Evolutionary conservation across 495 filamentous ascomycete genomes (phyloP).

Genomic region (Penicillium manginii): DNA sequence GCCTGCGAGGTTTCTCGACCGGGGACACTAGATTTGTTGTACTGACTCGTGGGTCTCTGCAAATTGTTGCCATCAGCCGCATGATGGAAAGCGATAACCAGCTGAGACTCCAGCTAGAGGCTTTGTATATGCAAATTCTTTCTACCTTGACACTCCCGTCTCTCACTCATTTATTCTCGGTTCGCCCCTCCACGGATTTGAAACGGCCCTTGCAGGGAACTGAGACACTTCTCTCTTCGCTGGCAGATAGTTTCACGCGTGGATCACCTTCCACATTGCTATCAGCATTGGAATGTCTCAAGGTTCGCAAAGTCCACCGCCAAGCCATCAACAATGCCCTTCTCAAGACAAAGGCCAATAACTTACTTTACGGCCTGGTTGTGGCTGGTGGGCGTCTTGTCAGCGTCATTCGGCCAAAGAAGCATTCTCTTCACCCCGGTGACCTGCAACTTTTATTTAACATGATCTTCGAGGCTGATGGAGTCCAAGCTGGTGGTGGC

Average conservation of each 20-base stretch:
- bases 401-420: constrained; percentile 89
- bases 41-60: constrained; percentile 78
- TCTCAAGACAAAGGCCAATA: constrained; percentile 71
- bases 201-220: constrained; percentile 92
- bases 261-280: constrained; percentile 89
- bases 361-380: constrained; percentile 88
- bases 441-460: constrained; percentile 97
- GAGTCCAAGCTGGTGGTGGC: constrained; percentile 84
- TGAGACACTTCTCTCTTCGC: constrained; percentile 84
- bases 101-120: constrained; percentile 85
- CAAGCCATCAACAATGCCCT: constrained; percentile 84
- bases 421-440: constrained; percentile 93
- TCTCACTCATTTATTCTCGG: constrained; percentile 85
- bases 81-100: constrained; percentile 89
- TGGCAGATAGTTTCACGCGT: constrained; percentile 91
- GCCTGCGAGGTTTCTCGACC: constrained; percentile 79
- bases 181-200: constrained; percentile 88
- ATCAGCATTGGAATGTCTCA: constrained; percentile 88
- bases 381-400: constrained; percentile 94
- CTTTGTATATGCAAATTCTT: constrained; percentile 96
- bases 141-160: constrained; percentile 91
- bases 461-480: constrained; percentile 96
- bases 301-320: constrained; percentile 83
- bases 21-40: constrained; percentile 84
- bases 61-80: constrained; percentile 89